Percentiles rank a stretch among this genome's conserved stretches.
phyloP scores from a whole-genome alignment of 768 basidiomycete genomes.

The Amanita thiersii region DNA sequence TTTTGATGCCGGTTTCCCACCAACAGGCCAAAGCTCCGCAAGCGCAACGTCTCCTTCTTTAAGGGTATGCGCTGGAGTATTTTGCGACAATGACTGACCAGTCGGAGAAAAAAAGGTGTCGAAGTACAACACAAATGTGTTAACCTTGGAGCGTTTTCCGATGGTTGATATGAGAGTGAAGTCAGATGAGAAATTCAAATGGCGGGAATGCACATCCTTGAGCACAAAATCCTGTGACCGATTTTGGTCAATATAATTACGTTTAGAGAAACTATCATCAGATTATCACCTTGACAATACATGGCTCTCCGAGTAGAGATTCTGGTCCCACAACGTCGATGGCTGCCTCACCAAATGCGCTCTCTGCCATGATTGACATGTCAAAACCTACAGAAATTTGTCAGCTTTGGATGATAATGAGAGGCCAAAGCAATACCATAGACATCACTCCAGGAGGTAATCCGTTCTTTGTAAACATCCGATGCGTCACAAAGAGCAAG shows the following conservation, averaged over 20 bases:
- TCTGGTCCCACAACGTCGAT: constrained; percentile 70
- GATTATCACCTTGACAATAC: constrained; percentile 52
- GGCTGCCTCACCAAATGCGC: constrained; percentile 73
- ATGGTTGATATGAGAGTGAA: constrained; percentile 70
- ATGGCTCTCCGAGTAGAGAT: constrained; percentile 56
- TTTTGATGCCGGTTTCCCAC: constrained; percentile 51
- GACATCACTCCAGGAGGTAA: constrained; percentile 86
- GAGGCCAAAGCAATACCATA: constrained; percentile 51
- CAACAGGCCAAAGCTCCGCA: constrained; percentile 79
- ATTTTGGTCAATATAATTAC: too few relatives aligned
- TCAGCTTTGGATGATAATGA: constrained; percentile 1
- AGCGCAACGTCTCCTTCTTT: constrained; percentile 52
- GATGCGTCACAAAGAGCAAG: constrained; percentile 74
- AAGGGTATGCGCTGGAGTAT: constrained; percentile 44
- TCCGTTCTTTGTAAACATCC: constrained; percentile 70
- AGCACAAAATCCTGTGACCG: constrained; percentile 65
- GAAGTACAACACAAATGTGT: constrained; percentile 85
- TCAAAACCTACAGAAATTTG: constrained; percentile 64
- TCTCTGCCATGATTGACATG: constrained; percentile 70
- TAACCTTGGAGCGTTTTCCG: constrained; percentile 54
- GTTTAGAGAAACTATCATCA: not conserved
- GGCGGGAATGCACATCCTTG: constrained; percentile 49
- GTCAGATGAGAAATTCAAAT: constrained; percentile 72
- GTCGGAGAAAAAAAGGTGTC: constrained; percentile 81
- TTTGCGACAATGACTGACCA: constrained; percentile 44